These are phyloP conservation scores for Neoarthrinium moseri DNA, from an alignment of 2,329 filamentous ascomycete genomes.

Conservation along the genomic window DNA sequence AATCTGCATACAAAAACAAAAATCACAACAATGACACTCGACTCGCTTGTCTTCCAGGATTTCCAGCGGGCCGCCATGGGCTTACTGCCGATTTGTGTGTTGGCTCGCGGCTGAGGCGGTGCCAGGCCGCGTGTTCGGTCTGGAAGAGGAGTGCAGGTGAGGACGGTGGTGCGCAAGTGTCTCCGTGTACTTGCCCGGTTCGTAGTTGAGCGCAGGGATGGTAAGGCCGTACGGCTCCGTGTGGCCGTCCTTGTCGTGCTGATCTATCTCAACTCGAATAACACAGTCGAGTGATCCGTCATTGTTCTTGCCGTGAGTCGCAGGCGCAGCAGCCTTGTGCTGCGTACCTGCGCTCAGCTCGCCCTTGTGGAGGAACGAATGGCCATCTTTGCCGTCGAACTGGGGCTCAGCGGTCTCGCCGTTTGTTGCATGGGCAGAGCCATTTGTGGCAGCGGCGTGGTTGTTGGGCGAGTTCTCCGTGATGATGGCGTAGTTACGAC, in stretches of 20 bases:
- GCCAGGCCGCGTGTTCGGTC: constrained; percentile 2
- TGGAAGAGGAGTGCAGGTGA: constrained; percentile 23
- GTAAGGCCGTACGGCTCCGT: constrained; percentile 83
- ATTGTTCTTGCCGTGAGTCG: constrained; percentile 52
- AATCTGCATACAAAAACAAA: too few species aligned
- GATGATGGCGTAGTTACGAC: constrained; percentile 89
- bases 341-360: constrained; percentile 76
- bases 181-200: constrained; percentile 24
- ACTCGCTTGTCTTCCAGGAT: too few species aligned
- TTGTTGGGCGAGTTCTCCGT: constrained; percentile 77
- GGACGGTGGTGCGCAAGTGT: constrained; percentile 21
- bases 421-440: constrained; percentile 9
- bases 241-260: constrained; percentile 75
- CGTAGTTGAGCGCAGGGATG: constrained; percentile 65
- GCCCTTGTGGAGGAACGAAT: constrained; percentile 70
- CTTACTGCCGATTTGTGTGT: too few species aligned
- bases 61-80: too few species aligned
- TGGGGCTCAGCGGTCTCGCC: constrained; percentile 15
- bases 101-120: too few species aligned
- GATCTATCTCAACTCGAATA: constrained; percentile 84
- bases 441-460: constrained; percentile 20
- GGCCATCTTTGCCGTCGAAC: constrained; percentile 59
- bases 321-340: constrained; percentile 67
- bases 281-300: constrained; percentile 74
- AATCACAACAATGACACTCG: background rate